Conservation (phyloP, 495 filamentous ascomycete genomes). For the Lophium mytilinum region DNA sequence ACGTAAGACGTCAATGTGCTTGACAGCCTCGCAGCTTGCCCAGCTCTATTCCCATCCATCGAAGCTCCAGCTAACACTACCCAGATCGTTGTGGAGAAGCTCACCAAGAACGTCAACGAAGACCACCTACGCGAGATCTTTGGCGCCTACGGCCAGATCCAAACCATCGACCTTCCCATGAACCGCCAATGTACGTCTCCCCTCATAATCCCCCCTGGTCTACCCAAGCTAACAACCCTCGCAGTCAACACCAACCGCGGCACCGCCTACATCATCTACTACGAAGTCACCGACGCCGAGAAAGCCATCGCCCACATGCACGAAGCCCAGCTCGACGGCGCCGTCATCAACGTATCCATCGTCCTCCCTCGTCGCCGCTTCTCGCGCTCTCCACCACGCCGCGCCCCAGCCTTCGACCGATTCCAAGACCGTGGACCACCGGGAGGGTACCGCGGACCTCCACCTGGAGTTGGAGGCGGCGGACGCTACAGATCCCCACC, state of each 20-base stretch:
- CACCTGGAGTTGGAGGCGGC: conserved; percentile 29
- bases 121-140: conserved; percentile 88
- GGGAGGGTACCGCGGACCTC: conserved; percentile 26
- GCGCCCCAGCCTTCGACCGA: conserved; percentile 2
- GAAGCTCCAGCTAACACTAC: not conserved
- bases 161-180: conserved; percentile 79
- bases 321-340: conserved; percentile 89
- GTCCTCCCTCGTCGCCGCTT: conserved; percentile 69
- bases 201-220: conserved; percentile 4
- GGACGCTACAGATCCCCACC: conserved; percentile 34
- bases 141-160: conserved; percentile 75
- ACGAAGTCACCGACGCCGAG: conserved; percentile 69
- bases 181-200: conserved; percentile 64
- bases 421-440: conserved; percentile 29
- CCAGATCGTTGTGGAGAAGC: conserved; percentile 90
- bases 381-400: conserved; percentile 33
- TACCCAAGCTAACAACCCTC: not conserved
- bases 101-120: conserved; percentile 92
- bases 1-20: conserved; percentile 9
- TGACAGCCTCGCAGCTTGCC: not conserved
- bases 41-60: not conserved
- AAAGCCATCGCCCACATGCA: conserved; percentile 95
- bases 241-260: conserved; percentile 84
- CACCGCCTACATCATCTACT: conserved; percentile 87
- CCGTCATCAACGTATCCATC: conserved; percentile 82